Evolutionary conservation across 441 rosid species (phyloP), one percentile per base, ranked within the genome.

Genomic region (Brassica balearica): DNA sequence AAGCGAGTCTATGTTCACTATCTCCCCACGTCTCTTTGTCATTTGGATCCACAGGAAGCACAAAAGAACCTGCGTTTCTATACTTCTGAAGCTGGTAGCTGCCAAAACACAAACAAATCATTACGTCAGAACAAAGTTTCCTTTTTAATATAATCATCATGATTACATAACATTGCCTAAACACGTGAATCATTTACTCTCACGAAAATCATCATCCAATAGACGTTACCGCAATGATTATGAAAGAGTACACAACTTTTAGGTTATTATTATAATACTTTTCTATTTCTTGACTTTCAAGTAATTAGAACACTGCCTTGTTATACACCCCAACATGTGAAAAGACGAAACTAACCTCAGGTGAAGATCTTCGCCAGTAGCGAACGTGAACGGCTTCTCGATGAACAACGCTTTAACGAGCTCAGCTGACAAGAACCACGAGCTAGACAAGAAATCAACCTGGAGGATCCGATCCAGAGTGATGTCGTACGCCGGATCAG

Each of bases 1-100:
- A 96, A 12, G 99, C 98, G 43, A 96, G 91, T 53, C 99, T 87
- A 48, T 96, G 99, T 72, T 96, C 99, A 75, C 99, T 93, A 69
- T 96, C 99, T 34, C 98, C 99, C 98, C 99, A 93, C 7, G 99
- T 93, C 81, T 93, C 97, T 75, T 85, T 92, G 81, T 96, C 94
- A 1, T 84, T 85, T 2, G 91, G 91, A 66, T 96, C 95, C 11
- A 92, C 97, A 0, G 99, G 99, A 27, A 96, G 93, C 25, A 96
- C 99, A 75, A 86, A 93, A 1, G 99, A 96, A 34, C 92, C 91
- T 0, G 97, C 98, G 46, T 89, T 85, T 76, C 98, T 89, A 82
- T 96, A 96, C 78, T 96, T 96, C 70, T 96, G 98, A 43, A 96
- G 97, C 90, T 96, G 99, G 72, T 92, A 92, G 81, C 99, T 95